Evolutionary conservation across 2,329 filamentous ascomycete genomes (phyloP).

Genomic region (Sporothrix variecibatus): DNA sequence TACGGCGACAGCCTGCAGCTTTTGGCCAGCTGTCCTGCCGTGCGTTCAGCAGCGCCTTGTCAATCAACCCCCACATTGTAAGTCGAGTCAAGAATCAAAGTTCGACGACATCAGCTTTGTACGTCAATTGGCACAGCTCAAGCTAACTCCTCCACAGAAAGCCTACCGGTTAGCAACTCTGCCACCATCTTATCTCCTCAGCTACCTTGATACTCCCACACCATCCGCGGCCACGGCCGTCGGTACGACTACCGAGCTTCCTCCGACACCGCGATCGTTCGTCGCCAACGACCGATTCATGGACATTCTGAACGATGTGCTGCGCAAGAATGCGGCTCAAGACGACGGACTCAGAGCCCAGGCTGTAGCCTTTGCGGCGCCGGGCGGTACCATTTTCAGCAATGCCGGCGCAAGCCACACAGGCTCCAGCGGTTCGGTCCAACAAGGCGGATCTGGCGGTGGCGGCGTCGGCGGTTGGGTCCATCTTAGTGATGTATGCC

Average conservation of each 20-base stretch:
- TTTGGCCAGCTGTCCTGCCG: conserved; percentile 34
- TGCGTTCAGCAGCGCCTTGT: conserved; percentile 50
- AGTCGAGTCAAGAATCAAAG: neutral
- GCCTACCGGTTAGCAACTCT: conserved; percentile 53
- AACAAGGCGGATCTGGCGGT: conserved; percentile 62
- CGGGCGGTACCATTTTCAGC: conserved; percentile 56
- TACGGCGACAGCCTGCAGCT: conserved; percentile 34
- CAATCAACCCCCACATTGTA: conserved; percentile 58
- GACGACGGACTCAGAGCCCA: conserved; percentile 43
- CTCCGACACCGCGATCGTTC: conserved; percentile 63
- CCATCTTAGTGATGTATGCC: conserved; percentile 59
- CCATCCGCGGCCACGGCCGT: conserved; percentile 58
- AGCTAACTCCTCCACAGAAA: conserved; percentile 48
- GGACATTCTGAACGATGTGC: conserved; percentile 36
- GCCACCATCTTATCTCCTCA: conserved; percentile 55
- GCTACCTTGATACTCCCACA: conserved; percentile 59
- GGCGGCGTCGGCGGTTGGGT: conserved; percentile 63
- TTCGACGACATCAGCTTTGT: neutral
- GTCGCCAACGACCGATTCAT: conserved; percentile 61
- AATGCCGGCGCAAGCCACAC: conserved; percentile 55
- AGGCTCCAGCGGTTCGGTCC: conserved; percentile 53
- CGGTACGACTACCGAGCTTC: conserved; percentile 59
- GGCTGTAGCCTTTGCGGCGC: conserved; percentile 61
- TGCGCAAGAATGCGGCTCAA: conserved; percentile 38
- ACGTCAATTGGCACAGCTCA: neutral